phyloP scores from a whole-genome alignment of 2,329 filamentous ascomycete genomes.

The Nemania diffusa region DNA sequence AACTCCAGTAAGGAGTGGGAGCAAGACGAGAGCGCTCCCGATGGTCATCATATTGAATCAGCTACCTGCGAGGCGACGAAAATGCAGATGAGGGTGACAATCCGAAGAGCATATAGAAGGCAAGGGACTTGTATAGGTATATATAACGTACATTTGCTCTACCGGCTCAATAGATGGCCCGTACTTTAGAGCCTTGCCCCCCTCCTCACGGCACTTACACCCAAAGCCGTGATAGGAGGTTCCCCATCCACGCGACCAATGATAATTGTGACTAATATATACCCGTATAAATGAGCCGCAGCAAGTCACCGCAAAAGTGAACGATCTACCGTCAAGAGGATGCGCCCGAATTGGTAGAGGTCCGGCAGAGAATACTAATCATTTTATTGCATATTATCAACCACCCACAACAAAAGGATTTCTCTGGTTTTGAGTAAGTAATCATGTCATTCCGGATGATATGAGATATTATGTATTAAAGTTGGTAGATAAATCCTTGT shows the following conservation, averaged over 20 bases:
- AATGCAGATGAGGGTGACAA: constrained; percentile 27
- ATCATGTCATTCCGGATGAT: background rate
- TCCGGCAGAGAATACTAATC: constrained; percentile 20
- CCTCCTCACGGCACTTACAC: constrained; percentile 47
- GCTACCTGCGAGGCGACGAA: constrained; percentile 31
- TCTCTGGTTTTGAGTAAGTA: background rate
- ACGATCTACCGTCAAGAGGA: constrained; percentile 19
- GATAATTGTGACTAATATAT: constrained; percentile 38
- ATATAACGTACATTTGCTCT: constrained; percentile 40
- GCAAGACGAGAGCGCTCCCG: constrained; percentile 39
- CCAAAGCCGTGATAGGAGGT: constrained; percentile 39
- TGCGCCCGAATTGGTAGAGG: constrained; percentile 5
- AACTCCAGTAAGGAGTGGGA: constrained; percentile 43
- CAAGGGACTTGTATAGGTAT: constrained; percentile 36
- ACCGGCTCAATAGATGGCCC: constrained; percentile 44
- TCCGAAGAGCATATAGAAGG: constrained; percentile 18
- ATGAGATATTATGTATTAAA: background rate
- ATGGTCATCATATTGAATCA: constrained; percentile 40
- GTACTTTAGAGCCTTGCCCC: constrained; percentile 36
- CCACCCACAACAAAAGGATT: background rate
- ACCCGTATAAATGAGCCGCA: constrained; percentile 36
- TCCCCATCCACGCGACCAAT: constrained; percentile 44
- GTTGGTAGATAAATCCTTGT: background rate
- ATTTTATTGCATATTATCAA: constrained; percentile 7
- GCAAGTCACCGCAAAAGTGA: constrained; percentile 24